These are phyloP conservation scores for Verticillium longisporum DNA, from an alignment of 2,329 filamentous ascomycete species.

Conservation along the genomic window DNA sequence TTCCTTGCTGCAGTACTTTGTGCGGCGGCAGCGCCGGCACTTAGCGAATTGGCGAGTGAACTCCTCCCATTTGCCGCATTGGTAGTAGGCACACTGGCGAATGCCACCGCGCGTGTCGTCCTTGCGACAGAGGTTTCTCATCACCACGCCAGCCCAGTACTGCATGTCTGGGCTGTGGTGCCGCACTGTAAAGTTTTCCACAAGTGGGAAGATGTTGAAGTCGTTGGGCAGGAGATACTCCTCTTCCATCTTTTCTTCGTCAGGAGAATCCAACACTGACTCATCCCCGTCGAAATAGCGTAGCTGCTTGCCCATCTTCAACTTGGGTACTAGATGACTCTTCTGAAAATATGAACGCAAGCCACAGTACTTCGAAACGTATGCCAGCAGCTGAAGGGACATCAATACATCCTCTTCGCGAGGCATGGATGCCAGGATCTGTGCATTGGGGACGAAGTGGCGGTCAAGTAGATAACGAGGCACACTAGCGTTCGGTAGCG, in stretches of 20 bases:
- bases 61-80: slow-evolving; percentile 98
- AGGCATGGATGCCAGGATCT: slow-evolving; percentile 84
- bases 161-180: slow-evolving; percentile 97
- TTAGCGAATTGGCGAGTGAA: slow-evolving; percentile 96
- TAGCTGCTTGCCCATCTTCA: slow-evolving; percentile 84
- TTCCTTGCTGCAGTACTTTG: slow-evolving; percentile 99
- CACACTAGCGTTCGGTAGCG: slow-evolving; percentile 62
- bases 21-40: slow-evolving; percentile 89
- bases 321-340: slow-evolving; percentile 84
- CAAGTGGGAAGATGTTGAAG: slow-evolving; percentile 96
- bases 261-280: slow-evolving; percentile 30
- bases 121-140: slow-evolving; percentile 97
- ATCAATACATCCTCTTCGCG: slow-evolving; percentile 96
- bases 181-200: slow-evolving; percentile 96
- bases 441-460: slow-evolving; percentile 59
- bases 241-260: slow-evolving; percentile 64
- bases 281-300: slow-evolving; percentile 69
- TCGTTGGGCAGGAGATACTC: slow-evolving; percentile 91
- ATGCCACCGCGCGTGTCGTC: slow-evolving; percentile 93
- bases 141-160: slow-evolving; percentile 98
- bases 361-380: slow-evolving; percentile 98
- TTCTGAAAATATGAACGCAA: slow-evolving; percentile 91
- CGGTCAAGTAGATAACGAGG: slow-evolving; percentile 76
- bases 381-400: slow-evolving; percentile 92
- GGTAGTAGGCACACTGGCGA: slow-evolving; percentile 93